A percentile compares a stretch with the other conserved stretches of the same genome.
Conservation (phyloP, 352 stramenopile genomes). For the Globisporangium acanthophoron region DNA sequence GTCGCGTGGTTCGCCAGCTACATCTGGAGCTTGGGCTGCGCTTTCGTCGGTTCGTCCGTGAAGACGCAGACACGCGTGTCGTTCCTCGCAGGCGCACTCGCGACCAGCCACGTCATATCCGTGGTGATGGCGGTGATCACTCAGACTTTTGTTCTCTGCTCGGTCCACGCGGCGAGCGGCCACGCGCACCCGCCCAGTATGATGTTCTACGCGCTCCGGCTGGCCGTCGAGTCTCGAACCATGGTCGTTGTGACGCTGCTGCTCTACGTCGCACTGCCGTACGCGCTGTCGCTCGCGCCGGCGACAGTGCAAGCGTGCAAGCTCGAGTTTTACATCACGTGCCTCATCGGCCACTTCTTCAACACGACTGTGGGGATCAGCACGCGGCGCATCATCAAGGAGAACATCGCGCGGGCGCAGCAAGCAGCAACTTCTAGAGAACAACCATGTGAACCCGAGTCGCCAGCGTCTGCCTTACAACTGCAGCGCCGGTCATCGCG, state of each 20-base stretch:
- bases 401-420: neutral
- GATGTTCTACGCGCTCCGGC: neutral
- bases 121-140: neutral
- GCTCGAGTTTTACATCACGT: constrained; percentile 1
- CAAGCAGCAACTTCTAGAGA: neutral
- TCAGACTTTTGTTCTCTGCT: constrained; percentile 4
- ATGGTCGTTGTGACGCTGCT: neutral
- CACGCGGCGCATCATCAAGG: constrained; percentile 7
- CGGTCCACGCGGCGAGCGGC: neutral
- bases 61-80: constrained; percentile 17
- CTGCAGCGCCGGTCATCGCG: too few species aligned
- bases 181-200: neutral
- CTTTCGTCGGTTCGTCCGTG: constrained; percentile 13
- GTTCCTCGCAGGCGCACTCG: constrained; percentile 14
- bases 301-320: neutral
- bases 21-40: constrained; percentile 18
- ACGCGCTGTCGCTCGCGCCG: constrained; percentile 1
- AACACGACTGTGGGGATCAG: constrained; percentile 1
- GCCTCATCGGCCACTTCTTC: neutral
- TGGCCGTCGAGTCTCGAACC: neutral
- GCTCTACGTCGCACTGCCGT: neutral
- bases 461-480: neutral
- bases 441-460: neutral
- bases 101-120: neutral
- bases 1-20: constrained; percentile 18